Base-by-base conservation (phyloP, 345 rosid genomes). In the Ricinus communis region DNA sequence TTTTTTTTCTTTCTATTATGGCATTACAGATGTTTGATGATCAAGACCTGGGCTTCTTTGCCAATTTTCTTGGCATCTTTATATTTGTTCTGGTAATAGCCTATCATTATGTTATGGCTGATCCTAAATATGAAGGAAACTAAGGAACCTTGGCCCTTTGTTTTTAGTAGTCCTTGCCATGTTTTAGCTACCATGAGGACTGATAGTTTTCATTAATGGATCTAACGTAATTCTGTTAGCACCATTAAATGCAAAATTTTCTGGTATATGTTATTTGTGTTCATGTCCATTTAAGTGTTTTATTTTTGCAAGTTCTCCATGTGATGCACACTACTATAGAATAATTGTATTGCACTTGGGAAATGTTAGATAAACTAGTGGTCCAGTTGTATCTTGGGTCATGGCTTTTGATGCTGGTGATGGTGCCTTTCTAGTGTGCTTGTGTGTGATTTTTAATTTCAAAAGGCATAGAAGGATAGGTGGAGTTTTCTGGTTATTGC, bases 81-180 rank as follows among this genome's bases (percentile, higher is more conserved):
- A 82, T 89, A 56, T 93, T 91, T 59, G 81, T 74, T 36, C 80
- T 89, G 77, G 90, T 93, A 15, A 90, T 91, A 50, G 90, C 90
- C 2, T 91, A 86, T 58, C 98, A 91, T 70, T 91, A 77, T 49
- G 92, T 93, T 77, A 78, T 88, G 81, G 96, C 93, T 58, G 97
- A 88, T 75, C 93, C 91, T 8, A 91, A 89, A 77, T 89, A 79
- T 66, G 98, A 87, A 82, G 86, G 86, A 43, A 85, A 83, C 80
- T 89, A 72, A 84, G 45, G 52, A 27, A 43, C 49, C 18, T 60
- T 16, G 8, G 5, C 22, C 40, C 13, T 27, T 40, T 16, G 36
- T 70, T 73, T 38, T 38, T 58, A 24, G 10, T 60, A 41, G 62
- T n/a, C 12, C 12, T 31, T 60, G 33, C 22, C 31, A 24, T 64